Percentiles rank a stretch among this genome's conserved stretches.
Conservation (phyloP, 2,329 filamentous ascomycete species). For the Chaetoscypha palmicola region DNA sequence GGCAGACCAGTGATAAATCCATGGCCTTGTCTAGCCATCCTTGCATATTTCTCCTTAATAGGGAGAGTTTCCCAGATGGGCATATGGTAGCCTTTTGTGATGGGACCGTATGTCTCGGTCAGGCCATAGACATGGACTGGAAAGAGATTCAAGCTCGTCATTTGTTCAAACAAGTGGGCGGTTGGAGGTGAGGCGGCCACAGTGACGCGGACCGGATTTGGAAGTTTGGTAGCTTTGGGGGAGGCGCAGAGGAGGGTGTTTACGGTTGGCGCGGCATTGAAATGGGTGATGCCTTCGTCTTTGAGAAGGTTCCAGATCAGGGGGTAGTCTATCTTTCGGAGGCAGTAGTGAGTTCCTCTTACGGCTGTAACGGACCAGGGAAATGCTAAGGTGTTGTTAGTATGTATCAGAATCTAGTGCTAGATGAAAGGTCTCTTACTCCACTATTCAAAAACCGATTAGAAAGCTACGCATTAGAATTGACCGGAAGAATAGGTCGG, state of each 20-base stretch:
- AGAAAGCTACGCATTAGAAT: neutral
- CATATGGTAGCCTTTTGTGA: slow-evolving; percentile 87
- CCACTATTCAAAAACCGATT: slow-evolving; percentile 1
- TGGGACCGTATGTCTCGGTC: slow-evolving; percentile 88
- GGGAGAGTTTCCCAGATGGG: slow-evolving; percentile 75
- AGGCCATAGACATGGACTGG: slow-evolving; percentile 92
- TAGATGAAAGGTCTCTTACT: slow-evolving; percentile 2
- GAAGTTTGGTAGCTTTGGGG: slow-evolving; percentile 63
- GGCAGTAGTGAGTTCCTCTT: slow-evolving; percentile 87
- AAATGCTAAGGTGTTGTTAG: slow-evolving; percentile 53
- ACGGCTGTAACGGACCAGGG: slow-evolving; percentile 92
- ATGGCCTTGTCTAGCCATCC: slow-evolving; percentile 91
- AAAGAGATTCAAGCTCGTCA: slow-evolving; percentile 71
- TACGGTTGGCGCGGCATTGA: slow-evolving; percentile 92
- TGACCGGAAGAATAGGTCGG: neutral
- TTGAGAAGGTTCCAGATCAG: slow-evolving; percentile 87
- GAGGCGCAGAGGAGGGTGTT: slow-evolving; percentile 86
- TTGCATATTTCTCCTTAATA: slow-evolving; percentile 69
- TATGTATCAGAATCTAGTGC: neutral
- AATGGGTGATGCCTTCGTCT: slow-evolving; percentile 83
- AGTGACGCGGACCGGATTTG: slow-evolving; percentile 71
- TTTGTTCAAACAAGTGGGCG: slow-evolving; percentile 84
- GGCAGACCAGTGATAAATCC: slow-evolving; percentile 81
- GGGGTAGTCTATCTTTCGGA: slow-evolving; percentile 91
- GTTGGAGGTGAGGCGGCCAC: slow-evolving; percentile 90